phyloP scores from a whole-genome alignment of 163 green algal genomes.

The Chloromonas sp. region DNA sequence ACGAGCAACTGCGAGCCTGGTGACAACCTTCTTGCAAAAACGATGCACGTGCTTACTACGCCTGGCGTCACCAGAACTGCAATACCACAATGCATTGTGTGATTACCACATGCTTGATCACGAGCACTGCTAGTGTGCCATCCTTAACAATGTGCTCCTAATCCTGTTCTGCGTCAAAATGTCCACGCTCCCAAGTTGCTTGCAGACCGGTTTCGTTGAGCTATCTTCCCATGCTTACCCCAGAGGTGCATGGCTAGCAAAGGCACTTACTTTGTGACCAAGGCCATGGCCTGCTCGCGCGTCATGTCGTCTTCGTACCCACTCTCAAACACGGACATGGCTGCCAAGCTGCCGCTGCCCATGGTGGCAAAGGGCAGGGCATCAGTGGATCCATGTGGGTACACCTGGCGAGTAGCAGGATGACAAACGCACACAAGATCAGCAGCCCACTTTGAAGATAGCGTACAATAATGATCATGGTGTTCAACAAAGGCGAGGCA shows the following conservation, averaged over 20 bases:
- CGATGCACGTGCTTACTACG: too few species aligned
- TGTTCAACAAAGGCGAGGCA: background rate
- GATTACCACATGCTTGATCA: too few species aligned
- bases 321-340: slow-evolving; percentile 96
- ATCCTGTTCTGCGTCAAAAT: too few species aligned
- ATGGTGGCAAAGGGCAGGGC: slow-evolving; percentile 93
- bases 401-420: slow-evolving; percentile 61
- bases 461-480: background rate
- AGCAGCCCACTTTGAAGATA: background rate
- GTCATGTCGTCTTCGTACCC: slow-evolving; percentile 89
- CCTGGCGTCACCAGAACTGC: too few species aligned
- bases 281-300: slow-evolving; percentile 52
- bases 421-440: background rate
- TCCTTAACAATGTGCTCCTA: too few species aligned
- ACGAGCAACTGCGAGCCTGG: too few species aligned
- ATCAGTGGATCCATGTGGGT: slow-evolving; percentile 97
- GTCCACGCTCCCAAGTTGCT: too few species aligned
- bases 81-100: too few species aligned
- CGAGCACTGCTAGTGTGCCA: too few species aligned
- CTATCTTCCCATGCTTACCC: too few species aligned
- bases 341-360: slow-evolving; percentile 90
- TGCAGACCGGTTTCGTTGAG: too few species aligned
- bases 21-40: too few species aligned
- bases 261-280: slow-evolving; percentile 58
- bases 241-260: background rate